Evolutionary conservation across 1,284 basidiomycete genomes (phyloP).

Genomic region (Agaricales sp.): DNA sequence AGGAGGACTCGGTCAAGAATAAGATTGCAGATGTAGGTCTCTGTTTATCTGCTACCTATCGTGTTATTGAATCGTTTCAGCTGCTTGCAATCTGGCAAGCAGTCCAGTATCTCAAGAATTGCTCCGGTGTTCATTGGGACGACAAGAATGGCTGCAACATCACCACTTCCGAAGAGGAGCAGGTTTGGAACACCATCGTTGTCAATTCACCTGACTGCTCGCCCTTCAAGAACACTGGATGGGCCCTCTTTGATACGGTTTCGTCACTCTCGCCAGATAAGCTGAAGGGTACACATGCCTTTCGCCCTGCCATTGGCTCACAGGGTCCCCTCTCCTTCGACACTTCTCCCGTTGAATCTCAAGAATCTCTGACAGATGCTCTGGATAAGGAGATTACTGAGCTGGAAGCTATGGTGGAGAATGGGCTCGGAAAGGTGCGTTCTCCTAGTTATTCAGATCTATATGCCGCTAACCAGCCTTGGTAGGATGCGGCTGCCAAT

Average conservation of each 20-base stretch:
- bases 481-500: too few relatives aligned
- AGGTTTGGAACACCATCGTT: conserved; percentile 1
- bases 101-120: conserved; percentile 2
- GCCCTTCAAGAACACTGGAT: conserved; percentile 4
- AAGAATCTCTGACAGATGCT: too few relatives aligned
- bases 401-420: too few relatives aligned
- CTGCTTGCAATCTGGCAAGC: conserved; percentile 1
- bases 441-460: too few relatives aligned
- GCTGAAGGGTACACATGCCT: conserved; percentile 3
- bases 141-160: conserved; percentile 3
- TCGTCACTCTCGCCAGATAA: conserved; percentile 3
- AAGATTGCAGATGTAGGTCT: conserved; percentile 3
- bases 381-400: too few relatives aligned
- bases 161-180: neutral
- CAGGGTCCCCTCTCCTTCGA: conserved; percentile 2
- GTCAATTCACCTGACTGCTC: neutral
- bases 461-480: too few relatives aligned
- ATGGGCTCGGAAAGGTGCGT: too few relatives aligned
- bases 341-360: too few relatives aligned
- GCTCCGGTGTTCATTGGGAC: conserved; percentile 4
- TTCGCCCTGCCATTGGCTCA: neutral
- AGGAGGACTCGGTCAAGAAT: neutral
- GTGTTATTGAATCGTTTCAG: too few relatives aligned
- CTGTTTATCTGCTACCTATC: too few relatives aligned
- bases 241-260: conserved; percentile 3